Base-by-base conservation (phyloP, 2,329 filamentous ascomycete genomes). In the Plenodomus tracheiphilus region DNA sequence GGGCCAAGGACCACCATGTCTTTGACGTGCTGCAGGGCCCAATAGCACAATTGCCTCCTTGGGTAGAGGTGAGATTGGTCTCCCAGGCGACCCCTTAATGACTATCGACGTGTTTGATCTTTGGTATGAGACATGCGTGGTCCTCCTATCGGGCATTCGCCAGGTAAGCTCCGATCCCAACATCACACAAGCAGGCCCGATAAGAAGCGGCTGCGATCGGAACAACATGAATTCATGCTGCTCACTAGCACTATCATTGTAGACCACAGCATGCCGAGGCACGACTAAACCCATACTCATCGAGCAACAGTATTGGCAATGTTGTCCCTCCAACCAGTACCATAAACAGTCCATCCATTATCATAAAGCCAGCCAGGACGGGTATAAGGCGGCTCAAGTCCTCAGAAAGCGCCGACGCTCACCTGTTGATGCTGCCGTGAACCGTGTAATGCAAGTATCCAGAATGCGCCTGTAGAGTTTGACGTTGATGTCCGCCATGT, bases 321-420 rank as follows among this genome's bases (percentile, higher is more conserved):
- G 36, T 45, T 34, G 25, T 19, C 46, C 46, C 46, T 32, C 20
- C 46, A 34, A 46, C 43, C 39, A 48, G 44, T 53, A 53, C 52
- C 48, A n/a, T 38, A 41, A 46, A 35, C 21, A 30, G 41, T 42
- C 40, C 19, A 41, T 21, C 39, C 46, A 51, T 43, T 51, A 53
- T 18, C 49, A 45, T 41, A 47, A 56, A 58, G 37, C 57, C 57
- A 67, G 59, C 59, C 56, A 53, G 53, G 54, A 57, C 47, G 62
- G 64, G 65, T 68, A 65, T 68, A 68, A 49, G 62, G 68, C 67
- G 65, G 68, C 68, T 73, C 70, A 73, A 72, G 70, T 73, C 70
- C 68, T 73, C 66, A 72, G 68, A 68, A 71, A 72, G 69, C 70
- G 70, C 70, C 69, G 54, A 70, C 67, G 69, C 70, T 71, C 65